A percentile compares a stretch with the other conserved stretches of the same genome.
These are phyloP conservation scores for Mortierella sp. DNA, from an alignment of 371 early-diverging fungal species.

Conservation along the genomic window DNA sequence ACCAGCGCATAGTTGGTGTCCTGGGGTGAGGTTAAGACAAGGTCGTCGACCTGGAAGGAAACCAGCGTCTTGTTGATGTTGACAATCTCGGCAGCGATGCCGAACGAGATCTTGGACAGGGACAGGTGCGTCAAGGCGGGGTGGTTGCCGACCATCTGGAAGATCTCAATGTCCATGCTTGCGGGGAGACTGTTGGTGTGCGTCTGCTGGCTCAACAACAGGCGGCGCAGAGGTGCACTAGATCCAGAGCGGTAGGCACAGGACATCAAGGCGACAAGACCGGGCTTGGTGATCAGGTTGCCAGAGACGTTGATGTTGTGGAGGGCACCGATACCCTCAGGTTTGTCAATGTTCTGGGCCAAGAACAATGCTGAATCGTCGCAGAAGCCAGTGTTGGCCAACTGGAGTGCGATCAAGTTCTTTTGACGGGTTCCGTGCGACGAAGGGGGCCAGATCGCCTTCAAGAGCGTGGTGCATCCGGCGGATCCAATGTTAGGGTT, in stretches of 20 bases:
- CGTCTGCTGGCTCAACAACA: constrained; percentile 33
- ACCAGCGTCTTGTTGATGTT: constrained; percentile 30
- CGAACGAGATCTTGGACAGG: constrained; percentile 34
- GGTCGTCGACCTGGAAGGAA: constrained; percentile 40
- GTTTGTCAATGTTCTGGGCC: constrained; percentile 19
- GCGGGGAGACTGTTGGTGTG: constrained; percentile 18
- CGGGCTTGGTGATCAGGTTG: constrained; percentile 44
- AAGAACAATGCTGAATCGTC: constrained; percentile 36
- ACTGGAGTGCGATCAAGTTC: constrained; percentile 20
- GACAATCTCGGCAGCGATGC: constrained; percentile 32
- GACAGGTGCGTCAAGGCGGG: constrained; percentile 36
- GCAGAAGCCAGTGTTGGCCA: constrained; percentile 49
- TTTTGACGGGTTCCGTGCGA: constrained; percentile 28
- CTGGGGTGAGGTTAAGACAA: constrained; percentile 19
- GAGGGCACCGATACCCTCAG: constrained; percentile 23
- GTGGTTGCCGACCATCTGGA: constrained; percentile 35
- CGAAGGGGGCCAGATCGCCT: constrained; percentile 42
- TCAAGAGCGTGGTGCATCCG: constrained; percentile 32
- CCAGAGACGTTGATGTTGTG: constrained; percentile 32
- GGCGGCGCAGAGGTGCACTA: constrained; percentile 25
- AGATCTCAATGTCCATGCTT: constrained; percentile 32
- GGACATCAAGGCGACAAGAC: constrained; percentile 31
- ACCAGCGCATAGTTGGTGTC: constrained; percentile 31
- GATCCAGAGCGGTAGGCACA: constrained; percentile 18
- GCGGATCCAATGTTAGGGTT: constrained; percentile 42